A percentile compares a stretch with the other conserved stretches of the same genome.
These are phyloP conservation scores for Lipomyces mesembrius DNA, from an alignment of 805 yeast species.

Conservation along the genomic window DNA sequence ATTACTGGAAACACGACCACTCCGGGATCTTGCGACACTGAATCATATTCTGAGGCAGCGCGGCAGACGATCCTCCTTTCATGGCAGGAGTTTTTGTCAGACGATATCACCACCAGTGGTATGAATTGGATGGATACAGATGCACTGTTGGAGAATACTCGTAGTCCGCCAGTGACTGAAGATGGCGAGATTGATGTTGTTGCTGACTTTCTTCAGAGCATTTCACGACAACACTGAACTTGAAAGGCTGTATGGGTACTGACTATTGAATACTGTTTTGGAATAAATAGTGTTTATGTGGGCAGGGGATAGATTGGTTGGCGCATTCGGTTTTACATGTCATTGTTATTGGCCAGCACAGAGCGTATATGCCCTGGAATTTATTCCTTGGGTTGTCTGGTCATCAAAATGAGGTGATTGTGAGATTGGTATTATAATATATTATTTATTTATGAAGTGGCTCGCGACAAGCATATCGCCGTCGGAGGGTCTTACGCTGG, in stretches of 20 bases:
- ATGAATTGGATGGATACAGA: slow-evolving; percentile 1
- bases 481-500: no score
- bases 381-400: neutral
- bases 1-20: neutral
- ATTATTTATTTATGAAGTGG: no score
- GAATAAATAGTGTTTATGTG: neutral
- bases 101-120: slow-evolving; percentile 16
- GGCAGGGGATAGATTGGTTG: neutral
- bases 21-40: slow-evolving; percentile 12
- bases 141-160: neutral
- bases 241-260: no score
- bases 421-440: neutral
- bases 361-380: no score
- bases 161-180: neutral
- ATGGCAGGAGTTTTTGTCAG: slow-evolving; percentile 31
- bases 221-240: neutral
- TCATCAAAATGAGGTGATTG: neutral
- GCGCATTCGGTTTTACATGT: neutral
- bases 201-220: slow-evolving; percentile 4
- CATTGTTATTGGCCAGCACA: neutral
- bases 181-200: slow-evolving; percentile 1
- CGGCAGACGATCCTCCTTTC: slow-evolving; percentile 29
- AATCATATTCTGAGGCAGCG: slow-evolving; percentile 25
- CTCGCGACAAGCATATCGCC: no score
- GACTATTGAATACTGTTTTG: neutral